Evolutionary conservation across 2,329 filamentous ascomycete genomes (phyloP).

Genomic region (Calonectria leucothoes): DNA sequence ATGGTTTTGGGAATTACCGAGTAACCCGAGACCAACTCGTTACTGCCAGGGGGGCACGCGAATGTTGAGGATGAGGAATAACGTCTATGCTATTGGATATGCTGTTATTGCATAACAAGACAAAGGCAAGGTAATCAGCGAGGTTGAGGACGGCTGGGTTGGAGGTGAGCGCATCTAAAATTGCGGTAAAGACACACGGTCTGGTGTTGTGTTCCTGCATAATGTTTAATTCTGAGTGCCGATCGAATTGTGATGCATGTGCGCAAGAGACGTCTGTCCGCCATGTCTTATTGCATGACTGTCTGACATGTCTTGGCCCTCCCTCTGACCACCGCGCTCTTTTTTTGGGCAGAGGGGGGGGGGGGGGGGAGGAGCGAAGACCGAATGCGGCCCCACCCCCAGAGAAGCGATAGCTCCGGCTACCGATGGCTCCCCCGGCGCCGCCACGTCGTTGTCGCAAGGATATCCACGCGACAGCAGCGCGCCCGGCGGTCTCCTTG

Average conservation of each 20-base stretch:
- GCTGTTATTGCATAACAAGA: not conserved
- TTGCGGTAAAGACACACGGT: not conserved
- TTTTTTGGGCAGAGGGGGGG: too few relatives aligned
- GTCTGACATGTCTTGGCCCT: not conserved
- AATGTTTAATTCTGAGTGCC: not conserved
- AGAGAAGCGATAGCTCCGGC: not conserved
- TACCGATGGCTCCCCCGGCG: slow-evolving; percentile 1
- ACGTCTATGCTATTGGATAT: not conserved
- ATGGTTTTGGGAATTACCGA: not conserved
- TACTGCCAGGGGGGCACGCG: not conserved
- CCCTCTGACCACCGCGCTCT: not conserved
- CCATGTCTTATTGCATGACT: slow-evolving; percentile 4
- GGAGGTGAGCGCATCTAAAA: not conserved
- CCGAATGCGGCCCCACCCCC: slow-evolving; percentile 14
- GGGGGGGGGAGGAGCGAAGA: not conserved
- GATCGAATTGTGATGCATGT: not conserved
- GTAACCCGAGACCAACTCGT: not conserved
- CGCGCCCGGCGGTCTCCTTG: not conserved
- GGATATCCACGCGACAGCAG: not conserved
- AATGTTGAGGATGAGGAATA: not conserved
- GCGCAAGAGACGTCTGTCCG: not conserved
- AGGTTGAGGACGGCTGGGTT: too few relatives aligned
- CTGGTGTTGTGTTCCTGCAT: not conserved
- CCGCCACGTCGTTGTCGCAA: not conserved
- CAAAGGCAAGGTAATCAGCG: not conserved